These are phyloP conservation scores for Daldinia decipiens DNA, from an alignment of 495 filamentous ascomycete species.

Conservation along the genomic window DNA sequence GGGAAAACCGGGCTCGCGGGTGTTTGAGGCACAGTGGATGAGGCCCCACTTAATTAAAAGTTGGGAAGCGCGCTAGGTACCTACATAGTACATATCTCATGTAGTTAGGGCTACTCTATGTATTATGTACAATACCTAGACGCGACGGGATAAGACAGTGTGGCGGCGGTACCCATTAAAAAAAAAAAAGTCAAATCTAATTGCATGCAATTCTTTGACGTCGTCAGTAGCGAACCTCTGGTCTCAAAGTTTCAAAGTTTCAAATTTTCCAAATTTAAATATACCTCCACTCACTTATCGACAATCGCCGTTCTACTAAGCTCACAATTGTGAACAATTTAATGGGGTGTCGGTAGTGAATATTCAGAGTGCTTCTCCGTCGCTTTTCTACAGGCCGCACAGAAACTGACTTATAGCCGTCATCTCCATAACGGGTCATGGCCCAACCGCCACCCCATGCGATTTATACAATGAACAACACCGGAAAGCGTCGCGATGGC, in stretches of 20 bases:
- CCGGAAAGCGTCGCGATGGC: conserved; percentile 26
- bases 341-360: conserved; percentile 33
- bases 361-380: not conserved
- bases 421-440: conserved; percentile 21
- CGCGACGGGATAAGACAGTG: conserved; percentile 29
- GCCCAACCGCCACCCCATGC: conserved; percentile 40
- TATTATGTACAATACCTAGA: no score
- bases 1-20: conserved; percentile 36
- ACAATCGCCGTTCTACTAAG: not conserved
- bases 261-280: conserved; percentile 14
- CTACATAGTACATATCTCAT: no score
- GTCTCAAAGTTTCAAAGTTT: conserved; percentile 6
- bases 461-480: conserved; percentile 38
- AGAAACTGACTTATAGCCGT: conserved; percentile 5
- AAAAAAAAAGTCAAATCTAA: conserved; percentile 31
- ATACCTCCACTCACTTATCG: not conserved
- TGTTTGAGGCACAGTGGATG: conserved; percentile 29
- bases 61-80: conserved; percentile 27
- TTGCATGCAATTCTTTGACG: conserved; percentile 23
- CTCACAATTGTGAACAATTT: not conserved
- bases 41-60: conserved; percentile 40
- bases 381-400: not conserved
- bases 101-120: not conserved
- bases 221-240: conserved; percentile 5
- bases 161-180: conserved; percentile 44